Conservation (phyloP, 2,329 filamentous ascomycete species). For the Ceratocystis destructans region DNA sequence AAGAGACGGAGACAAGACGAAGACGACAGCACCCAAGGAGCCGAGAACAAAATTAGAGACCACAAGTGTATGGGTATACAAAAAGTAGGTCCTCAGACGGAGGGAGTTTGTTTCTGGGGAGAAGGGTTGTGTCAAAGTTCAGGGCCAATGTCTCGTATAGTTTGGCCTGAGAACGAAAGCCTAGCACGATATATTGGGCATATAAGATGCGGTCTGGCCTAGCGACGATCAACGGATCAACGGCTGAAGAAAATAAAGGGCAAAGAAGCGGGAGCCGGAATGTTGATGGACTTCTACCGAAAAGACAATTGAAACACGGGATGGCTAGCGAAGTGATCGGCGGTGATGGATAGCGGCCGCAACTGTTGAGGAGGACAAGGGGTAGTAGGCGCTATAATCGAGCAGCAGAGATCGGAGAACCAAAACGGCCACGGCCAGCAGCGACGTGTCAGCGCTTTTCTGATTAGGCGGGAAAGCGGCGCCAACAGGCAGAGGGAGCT, state of each 20-base stretch:
- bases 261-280: too few species aligned
- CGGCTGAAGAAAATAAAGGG: not conserved
- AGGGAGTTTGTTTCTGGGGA: not conserved
- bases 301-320: not conserved
- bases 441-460: too few species aligned
- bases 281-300: too few species aligned
- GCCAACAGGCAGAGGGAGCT: too few species aligned
- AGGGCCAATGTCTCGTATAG: not conserved
- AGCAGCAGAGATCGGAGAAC: too few species aligned
- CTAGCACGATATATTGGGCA: too few species aligned
- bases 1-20: not conserved
- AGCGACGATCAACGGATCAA: not conserved
- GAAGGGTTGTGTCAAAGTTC: not conserved
- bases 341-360: not conserved
- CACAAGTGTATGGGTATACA: not conserved
- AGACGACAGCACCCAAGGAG: not conserved
- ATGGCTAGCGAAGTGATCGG: not conserved
- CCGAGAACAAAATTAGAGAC: not conserved
- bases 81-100: too few species aligned
- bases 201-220: not conserved
- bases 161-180: not conserved
- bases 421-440: too few species aligned
- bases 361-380: not conserved
- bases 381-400: too few species aligned
- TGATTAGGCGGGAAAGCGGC: too few species aligned